Evolutionary conservation across 345 rosid genomes (phyloP).

Genomic region (Salix brachista): DNA sequence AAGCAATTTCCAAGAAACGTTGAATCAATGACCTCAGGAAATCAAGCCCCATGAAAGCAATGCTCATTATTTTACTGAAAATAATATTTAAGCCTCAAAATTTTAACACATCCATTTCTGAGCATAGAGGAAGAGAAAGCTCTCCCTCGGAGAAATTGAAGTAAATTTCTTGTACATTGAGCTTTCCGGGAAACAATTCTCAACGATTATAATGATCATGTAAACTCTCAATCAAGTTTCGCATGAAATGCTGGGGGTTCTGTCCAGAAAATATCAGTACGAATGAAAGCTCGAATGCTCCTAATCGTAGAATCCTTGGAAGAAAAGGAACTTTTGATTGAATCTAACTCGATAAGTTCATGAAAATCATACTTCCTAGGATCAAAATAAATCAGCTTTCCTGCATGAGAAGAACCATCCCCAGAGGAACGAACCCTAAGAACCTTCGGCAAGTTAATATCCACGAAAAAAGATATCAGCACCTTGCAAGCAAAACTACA

Average conservation of each 20-base stretch:
- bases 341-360: no score
- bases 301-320: not conserved
- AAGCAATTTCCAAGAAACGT: not conserved
- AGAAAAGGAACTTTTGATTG: no score
- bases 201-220: not conserved
- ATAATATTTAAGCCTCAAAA: slow-evolving; percentile 2
- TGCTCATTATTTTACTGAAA: not conserved
- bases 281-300: not conserved
- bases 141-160: not conserved
- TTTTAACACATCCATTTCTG: not conserved
- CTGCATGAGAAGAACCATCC: no score
- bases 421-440: no score
- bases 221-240: not conserved
- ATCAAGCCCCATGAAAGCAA: not conserved
- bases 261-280: not conserved
- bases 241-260: not conserved
- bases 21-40: not conserved
- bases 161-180: not conserved
- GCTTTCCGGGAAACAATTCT: not conserved
- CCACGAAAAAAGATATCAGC: no score
- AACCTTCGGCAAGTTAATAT: no score
- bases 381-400: no score
- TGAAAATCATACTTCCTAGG: no score
- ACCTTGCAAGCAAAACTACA: no score
- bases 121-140: not conserved